Conservation (phyloP, 1,284 basidiomycete species). For the Ganoderma lucidum region DNA sequence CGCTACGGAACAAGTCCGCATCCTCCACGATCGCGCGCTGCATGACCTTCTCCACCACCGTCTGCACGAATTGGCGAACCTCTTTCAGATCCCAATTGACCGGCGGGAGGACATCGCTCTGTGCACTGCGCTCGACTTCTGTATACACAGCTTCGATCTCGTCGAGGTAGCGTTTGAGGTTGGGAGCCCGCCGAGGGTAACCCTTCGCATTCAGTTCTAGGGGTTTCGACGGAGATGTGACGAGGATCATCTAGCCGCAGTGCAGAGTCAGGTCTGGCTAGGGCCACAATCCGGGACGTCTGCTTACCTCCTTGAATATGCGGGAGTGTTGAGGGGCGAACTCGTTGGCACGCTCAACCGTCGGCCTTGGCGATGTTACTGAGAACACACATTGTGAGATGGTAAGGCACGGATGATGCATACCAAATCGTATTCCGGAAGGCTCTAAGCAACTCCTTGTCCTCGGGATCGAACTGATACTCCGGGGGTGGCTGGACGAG, state of each 20-base stretch:
- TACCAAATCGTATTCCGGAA: conserved; percentile 44
- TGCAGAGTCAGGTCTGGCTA: background rate
- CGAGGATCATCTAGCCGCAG: conserved; percentile 41
- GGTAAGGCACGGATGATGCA: background rate
- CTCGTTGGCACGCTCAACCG: conserved; percentile 46
- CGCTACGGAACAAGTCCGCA: conserved; percentile 47
- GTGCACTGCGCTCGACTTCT: conserved; percentile 37
- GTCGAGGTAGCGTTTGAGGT: conserved; percentile 39
- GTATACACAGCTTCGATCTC: conserved; percentile 45
- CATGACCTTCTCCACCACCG: conserved; percentile 38
- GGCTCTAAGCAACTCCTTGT: conserved; percentile 27
- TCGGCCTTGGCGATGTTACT: conserved; percentile 38
- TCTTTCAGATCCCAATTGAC: conserved; percentile 34
- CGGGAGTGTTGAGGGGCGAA: conserved; percentile 50
- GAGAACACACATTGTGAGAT: no score
- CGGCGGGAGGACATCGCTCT: conserved; percentile 35
- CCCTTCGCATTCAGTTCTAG: conserved; percentile 46
- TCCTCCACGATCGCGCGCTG: conserved; percentile 32
- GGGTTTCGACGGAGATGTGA: conserved; percentile 39
- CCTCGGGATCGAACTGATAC: conserved; percentile 35
- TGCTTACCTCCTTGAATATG: conserved; percentile 45
- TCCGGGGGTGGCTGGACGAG: conserved; percentile 42
- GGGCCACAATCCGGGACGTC: background rate
- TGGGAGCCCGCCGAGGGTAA: conserved; percentile 38
- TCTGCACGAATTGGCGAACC: conserved; percentile 36